phyloP scores from a whole-genome alignment of 805 yeast species.

The Candida chilensis region DNA sequence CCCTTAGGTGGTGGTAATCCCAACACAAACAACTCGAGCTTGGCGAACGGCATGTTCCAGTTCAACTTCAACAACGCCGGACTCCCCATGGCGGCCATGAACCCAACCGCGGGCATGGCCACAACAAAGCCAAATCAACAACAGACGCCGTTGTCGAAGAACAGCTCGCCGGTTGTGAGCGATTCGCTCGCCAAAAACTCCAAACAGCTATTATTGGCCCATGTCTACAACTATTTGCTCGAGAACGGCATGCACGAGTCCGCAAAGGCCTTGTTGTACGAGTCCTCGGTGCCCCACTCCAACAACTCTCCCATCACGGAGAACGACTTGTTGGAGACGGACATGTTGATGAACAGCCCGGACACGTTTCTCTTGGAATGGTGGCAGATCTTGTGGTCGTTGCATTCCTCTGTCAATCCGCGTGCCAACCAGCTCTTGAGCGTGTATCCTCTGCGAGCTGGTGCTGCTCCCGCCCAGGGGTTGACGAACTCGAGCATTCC shows the following conservation, averaged over 20 bases:
- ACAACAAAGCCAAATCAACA: too few relatives aligned
- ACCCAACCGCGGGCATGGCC: constrained; percentile 7
- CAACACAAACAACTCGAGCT: too few relatives aligned
- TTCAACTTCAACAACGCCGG: too few relatives aligned
- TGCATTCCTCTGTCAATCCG: constrained; percentile 35
- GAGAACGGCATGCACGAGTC: constrained; percentile 39
- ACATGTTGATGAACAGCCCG: constrained; percentile 30
- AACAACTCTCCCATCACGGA: constrained; percentile 4
- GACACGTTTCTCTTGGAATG: constrained; percentile 45
- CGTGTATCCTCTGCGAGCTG: too few relatives aligned
- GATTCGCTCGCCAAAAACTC: constrained; percentile 39
- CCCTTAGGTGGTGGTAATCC: too few relatives aligned
- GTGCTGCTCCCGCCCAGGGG: too few relatives aligned
- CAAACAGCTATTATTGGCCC: constrained; percentile 40
- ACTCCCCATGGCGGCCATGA: too few relatives aligned
- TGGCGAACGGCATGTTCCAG: too few relatives aligned
- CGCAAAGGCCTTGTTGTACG: constrained; percentile 36
- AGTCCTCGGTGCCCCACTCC: constrained; percentile 30
- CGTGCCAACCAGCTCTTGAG: too few relatives aligned
- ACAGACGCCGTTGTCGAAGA: too few relatives aligned
- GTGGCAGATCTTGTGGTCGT: constrained; percentile 44
- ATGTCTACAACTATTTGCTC: constrained; percentile 39
- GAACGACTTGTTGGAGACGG: constrained; percentile 15
- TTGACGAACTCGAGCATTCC: too few relatives aligned
- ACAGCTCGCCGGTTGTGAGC: constrained; percentile 4